phyloP scores from a whole-genome alignment of 352 stramenopile genomes.

The Phytophthora ramorum region DNA sequence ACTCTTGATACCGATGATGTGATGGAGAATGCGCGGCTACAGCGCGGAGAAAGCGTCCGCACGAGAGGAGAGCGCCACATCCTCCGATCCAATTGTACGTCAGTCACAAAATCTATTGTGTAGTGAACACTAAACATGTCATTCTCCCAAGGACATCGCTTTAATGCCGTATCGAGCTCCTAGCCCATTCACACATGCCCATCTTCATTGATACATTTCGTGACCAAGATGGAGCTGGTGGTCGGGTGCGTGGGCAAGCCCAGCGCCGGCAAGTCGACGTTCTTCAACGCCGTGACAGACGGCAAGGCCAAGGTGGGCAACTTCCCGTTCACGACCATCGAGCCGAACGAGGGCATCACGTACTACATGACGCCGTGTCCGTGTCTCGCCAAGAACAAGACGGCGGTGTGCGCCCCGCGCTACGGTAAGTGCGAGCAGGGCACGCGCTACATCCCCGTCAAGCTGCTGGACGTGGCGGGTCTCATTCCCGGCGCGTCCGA shows the following conservation, averaged over 20 bases:
- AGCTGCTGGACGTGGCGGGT: constrained; percentile 85
- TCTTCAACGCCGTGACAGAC: constrained; percentile 92
- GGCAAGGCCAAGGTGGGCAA: constrained; percentile 89
- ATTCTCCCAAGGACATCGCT: constrained; percentile 20
- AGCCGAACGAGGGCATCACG: constrained; percentile 90
- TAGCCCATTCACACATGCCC: constrained; percentile 6
- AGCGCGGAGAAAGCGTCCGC: constrained; percentile 12
- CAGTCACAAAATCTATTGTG: neutral
- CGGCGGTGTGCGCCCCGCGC: constrained; percentile 62
- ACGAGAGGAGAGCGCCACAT: constrained; percentile 30
- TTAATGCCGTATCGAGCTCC: constrained; percentile 1
- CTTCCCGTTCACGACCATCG: constrained; percentile 92
- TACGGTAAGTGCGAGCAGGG: constrained; percentile 85
- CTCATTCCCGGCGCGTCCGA: constrained; percentile 88
- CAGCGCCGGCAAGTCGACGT: constrained; percentile 90
- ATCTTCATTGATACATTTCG: neutral
- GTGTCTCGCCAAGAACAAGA: constrained; percentile 71
- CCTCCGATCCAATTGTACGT: constrained; percentile 3
- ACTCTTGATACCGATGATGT: neutral
- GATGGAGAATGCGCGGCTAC: constrained; percentile 19
- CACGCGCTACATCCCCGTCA: constrained; percentile 82
- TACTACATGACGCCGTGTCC: constrained; percentile 90
- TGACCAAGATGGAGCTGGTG: constrained; percentile 74
- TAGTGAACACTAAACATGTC: constrained; percentile 10
- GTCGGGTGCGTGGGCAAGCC: constrained; percentile 92